phyloP scores from a whole-genome alignment of 305 asterid genomes.

The Fraxinus nigra region DNA sequence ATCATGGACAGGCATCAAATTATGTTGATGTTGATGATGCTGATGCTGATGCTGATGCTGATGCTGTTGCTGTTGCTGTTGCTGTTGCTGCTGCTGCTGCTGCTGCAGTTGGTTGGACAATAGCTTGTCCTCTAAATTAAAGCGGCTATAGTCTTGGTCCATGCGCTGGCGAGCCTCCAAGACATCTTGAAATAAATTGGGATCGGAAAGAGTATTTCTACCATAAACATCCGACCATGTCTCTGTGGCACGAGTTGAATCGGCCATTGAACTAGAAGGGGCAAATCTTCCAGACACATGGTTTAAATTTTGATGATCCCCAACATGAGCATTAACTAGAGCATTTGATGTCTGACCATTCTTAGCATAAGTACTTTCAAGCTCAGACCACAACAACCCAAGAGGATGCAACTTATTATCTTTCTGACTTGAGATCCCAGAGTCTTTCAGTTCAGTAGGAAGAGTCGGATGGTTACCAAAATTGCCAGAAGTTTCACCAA shows the following conservation, averaged over 20 bases:
- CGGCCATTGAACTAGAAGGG: conserved; percentile 43
- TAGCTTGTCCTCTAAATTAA: conserved; percentile 66
- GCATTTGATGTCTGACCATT: conserved; percentile 41
- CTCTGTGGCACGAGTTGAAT: conserved; percentile 41
- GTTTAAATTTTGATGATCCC: conserved; percentile 42
- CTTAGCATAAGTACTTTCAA: conserved; percentile 66
- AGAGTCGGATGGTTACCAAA: conserved; percentile 37
- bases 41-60: conserved; percentile 35
- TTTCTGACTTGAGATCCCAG: conserved; percentile 41
- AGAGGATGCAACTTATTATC: conserved; percentile 67
- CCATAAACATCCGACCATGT: conserved; percentile 57
- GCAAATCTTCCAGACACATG: conserved; percentile 50
- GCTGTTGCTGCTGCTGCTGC: conserved; percentile 34
- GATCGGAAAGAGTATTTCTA: conserved; percentile 46
- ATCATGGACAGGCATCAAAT: conserved; percentile 50
- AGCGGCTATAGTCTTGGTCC: conserved; percentile 55
- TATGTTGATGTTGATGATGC: conserved; percentile 58
- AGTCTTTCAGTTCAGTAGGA: conserved; percentile 39
- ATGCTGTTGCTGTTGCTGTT: conserved; percentile 54
- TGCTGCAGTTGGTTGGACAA: conserved; percentile 53
- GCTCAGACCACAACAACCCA: conserved; percentile 91
- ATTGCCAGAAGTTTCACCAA: conserved; percentile 44
- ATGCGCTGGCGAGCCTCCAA: conserved; percentile 53
- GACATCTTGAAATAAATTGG: conserved; percentile 52
- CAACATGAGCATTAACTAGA: conserved; percentile 43